A percentile compares a stretch with the other conserved stretches of the same genome.
These are phyloP conservation scores for Xylariaceae sp. DNA, from an alignment of 2,329 filamentous ascomycete genomes.

Conservation along the genomic window DNA sequence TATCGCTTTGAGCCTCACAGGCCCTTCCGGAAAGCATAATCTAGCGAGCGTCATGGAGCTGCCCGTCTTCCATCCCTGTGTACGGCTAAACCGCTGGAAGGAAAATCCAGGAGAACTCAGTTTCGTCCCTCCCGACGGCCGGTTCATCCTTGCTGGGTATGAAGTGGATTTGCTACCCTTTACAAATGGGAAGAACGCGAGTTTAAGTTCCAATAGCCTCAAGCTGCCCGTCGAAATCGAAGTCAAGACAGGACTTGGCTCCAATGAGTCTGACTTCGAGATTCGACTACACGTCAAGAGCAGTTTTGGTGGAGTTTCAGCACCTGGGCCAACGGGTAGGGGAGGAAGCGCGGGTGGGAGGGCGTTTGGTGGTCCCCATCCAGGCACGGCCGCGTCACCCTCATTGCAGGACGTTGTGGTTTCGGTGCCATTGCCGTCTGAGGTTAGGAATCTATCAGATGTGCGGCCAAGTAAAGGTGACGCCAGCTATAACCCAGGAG, in stretches of 20 bases:
- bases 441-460: conserved; percentile 79
- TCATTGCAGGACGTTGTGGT: conserved; percentile 73
- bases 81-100: conserved; percentile 84
- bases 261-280: conserved; percentile 79
- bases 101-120: conserved; percentile 87
- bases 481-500: conserved; percentile 72
- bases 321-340: conserved; percentile 36
- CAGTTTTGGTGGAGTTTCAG: conserved; percentile 46
- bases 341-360: conserved; percentile 35
- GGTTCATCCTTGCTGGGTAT: conserved; percentile 90
- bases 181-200: conserved; percentile 52
- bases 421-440: conserved; percentile 71
- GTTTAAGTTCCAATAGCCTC: conserved; percentile 56
- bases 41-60: conserved; percentile 73
- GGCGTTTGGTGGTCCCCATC: conserved; percentile 41
- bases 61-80: conserved; percentile 94
- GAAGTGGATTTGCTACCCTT: conserved; percentile 86
- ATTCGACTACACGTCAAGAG: conserved; percentile 71
- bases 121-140: conserved; percentile 91
- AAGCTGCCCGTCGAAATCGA: conserved; percentile 80
- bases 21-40: conserved; percentile 75
- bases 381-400: conserved; percentile 54
- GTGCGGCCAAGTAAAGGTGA: conserved; percentile 79
- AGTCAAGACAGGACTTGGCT: conserved; percentile 74
- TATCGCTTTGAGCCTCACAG: conserved; percentile 73